These are phyloP conservation scores for Fraxinus cuspidata DNA, from an alignment of 257 asterid genomes.

Conservation along the genomic window DNA sequence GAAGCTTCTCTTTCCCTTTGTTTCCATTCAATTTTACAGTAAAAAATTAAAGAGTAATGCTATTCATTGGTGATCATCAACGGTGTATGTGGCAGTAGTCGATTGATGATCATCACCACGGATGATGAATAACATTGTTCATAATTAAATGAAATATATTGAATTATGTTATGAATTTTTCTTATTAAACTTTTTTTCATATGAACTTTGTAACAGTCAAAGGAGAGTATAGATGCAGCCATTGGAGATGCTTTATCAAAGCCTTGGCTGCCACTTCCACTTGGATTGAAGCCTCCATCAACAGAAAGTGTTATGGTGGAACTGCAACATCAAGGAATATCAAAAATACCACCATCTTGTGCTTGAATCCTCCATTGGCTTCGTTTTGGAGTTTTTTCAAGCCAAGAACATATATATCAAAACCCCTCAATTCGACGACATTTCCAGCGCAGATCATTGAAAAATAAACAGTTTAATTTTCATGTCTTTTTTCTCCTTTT, in stretches of 20 bases:
- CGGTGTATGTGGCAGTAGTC: too few relatives aligned
- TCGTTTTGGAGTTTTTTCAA: neutral
- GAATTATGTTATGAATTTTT: neutral
- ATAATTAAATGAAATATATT: too few relatives aligned
- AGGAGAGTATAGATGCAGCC: constrained; percentile 94
- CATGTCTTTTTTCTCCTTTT: neutral
- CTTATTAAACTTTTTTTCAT: neutral
- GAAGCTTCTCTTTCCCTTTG: constrained; percentile 12
- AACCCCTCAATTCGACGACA: constrained; percentile 48
- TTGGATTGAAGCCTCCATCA: constrained; percentile 87
- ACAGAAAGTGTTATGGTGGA: constrained; percentile 75
- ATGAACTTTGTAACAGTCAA: constrained; percentile 50
- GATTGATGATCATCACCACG: too few relatives aligned
- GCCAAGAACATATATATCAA: neutral
- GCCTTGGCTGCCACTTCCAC: constrained; percentile 97
- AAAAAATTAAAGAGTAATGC: too few relatives aligned
- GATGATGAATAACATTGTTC: neutral
- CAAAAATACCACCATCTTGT: constrained; percentile 73
- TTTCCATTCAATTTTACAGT: neutral
- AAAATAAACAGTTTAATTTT: neutral
- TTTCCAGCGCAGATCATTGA: constrained; percentile 21
- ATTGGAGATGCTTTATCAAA: constrained; percentile 82
- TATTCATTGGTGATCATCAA: too few relatives aligned
- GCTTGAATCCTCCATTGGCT: constrained; percentile 23
- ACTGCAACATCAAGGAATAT: constrained; percentile 77